A percentile compares a stretch with the other conserved stretches of the same genome.
phyloP scores from a whole-genome alignment of 495 filamentous ascomycete genomes.

The Elasticomyces elasticus region DNA sequence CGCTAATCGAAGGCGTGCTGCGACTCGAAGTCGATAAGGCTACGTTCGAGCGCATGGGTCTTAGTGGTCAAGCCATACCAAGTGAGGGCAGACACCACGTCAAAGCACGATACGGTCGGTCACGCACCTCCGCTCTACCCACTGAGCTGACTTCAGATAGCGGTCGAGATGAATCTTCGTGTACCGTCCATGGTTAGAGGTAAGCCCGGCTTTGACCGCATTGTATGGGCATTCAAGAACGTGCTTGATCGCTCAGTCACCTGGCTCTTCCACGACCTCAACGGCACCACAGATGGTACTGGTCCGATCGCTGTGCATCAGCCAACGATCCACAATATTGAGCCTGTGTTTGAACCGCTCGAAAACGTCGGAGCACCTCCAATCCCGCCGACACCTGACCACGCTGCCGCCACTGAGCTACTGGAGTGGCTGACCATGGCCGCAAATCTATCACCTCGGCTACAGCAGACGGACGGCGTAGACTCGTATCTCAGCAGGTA shows the following conservation, averaged over 20 bases:
- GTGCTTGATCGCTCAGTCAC: constrained; percentile 59
- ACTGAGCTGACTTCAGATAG: constrained; percentile 34
- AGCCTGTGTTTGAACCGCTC: constrained; percentile 2
- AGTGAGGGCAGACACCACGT: constrained; percentile 49
- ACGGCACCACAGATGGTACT: constrained; percentile 4
- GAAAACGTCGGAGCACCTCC: constrained; percentile 3
- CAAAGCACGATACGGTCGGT: constrained; percentile 51
- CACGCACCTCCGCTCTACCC: not conserved
- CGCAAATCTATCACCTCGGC: constrained; percentile 59
- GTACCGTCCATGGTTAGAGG: constrained; percentile 76
- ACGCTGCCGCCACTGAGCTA: constrained; percentile 43
- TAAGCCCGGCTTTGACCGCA: constrained; percentile 80
- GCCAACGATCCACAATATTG: not conserved
- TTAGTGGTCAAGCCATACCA: constrained; percentile 62
- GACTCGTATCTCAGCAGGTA: constrained; percentile 82
- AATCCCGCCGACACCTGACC: not conserved
- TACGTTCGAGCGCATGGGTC: constrained; percentile 72
- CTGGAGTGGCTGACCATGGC: constrained; percentile 82
- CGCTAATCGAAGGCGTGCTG: constrained; percentile 63
- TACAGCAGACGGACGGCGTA: constrained; percentile 55
- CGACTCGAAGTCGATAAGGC: constrained; percentile 73
- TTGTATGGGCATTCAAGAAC: constrained; percentile 77
- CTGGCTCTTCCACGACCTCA: constrained; percentile 73
- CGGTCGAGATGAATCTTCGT: constrained; percentile 72
- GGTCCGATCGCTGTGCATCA: constrained; percentile 26